phyloP scores from a whole-genome alignment of 2,329 filamentous ascomycete species.

The Mycogone perniciosa region DNA sequence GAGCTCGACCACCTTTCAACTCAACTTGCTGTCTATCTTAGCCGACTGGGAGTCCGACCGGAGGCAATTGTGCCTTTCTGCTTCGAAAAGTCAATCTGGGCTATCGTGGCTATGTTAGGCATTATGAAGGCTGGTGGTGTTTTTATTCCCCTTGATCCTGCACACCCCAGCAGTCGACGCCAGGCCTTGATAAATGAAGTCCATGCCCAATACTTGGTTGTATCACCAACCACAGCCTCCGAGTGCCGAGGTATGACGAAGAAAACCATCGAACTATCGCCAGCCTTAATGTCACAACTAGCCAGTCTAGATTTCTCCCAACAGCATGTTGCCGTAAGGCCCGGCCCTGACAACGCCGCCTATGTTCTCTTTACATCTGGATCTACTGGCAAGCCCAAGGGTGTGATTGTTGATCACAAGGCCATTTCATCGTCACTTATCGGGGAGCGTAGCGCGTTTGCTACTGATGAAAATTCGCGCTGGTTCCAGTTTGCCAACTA shows the following conservation, averaged over 20 bases:
- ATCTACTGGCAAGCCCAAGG: conserved; percentile 2
- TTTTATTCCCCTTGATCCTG: conserved; percentile 12
- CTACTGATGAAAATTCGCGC: not conserved
- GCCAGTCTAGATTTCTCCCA: not conserved
- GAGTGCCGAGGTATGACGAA: not conserved
- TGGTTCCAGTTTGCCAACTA: conserved; percentile 13
- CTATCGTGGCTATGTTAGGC: conserved; percentile 23
- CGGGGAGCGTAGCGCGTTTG: not conserved
- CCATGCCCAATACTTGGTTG: conserved; percentile 2
- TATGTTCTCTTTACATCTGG: conserved; percentile 8
- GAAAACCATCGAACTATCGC: not conserved
- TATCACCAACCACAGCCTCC: not conserved
- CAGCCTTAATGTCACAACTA: not conserved
- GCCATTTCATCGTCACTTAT: conserved; percentile 1
- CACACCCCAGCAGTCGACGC: conserved; percentile 1
- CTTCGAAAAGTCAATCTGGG: conserved; percentile 30
- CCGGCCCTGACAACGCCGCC: not conserved
- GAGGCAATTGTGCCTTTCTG: conserved; percentile 23
- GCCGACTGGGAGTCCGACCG: conserved; percentile 16
- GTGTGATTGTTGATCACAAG: conserved; percentile 2
- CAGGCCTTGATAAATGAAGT: not conserved
- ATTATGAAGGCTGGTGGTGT: conserved; percentile 27
- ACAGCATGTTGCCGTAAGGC: not conserved
- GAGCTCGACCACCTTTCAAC: conserved; percentile 14
- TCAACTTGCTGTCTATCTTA: conserved; percentile 9